A percentile compares a stretch with the other conserved stretches of the same genome.
These are phyloP conservation scores for Fusarium subtropicale DNA, from an alignment of 2,329 filamentous ascomycete genomes.

Conservation along the genomic window DNA sequence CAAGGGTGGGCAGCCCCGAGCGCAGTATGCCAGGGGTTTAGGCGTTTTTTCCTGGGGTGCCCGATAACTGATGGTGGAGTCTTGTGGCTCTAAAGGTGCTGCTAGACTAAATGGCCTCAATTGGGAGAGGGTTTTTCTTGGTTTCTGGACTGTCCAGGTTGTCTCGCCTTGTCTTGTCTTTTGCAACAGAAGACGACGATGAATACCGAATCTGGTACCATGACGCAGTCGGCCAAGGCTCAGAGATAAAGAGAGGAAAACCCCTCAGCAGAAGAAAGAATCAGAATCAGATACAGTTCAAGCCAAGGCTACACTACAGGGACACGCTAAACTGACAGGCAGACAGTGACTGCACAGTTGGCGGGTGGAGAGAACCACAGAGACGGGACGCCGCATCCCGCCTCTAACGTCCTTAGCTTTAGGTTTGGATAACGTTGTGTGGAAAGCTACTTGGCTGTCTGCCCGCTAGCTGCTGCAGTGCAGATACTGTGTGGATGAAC, in stretches of 20 bases:
- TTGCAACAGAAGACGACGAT: conserved; percentile 1
- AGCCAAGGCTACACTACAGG: conserved; percentile 1
- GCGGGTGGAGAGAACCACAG: conserved; percentile 29
- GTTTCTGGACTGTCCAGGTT: conserved; percentile 25
- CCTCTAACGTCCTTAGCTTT: conserved; percentile 24
- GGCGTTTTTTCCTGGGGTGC: conserved; percentile 33
- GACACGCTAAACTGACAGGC: not conserved
- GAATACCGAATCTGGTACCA: not conserved
- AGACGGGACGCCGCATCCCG: conserved; percentile 34
- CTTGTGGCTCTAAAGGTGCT: conserved; percentile 5
- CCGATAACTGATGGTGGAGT: conserved; percentile 17
- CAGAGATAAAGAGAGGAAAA: not conserved
- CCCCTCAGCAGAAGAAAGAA: not conserved
- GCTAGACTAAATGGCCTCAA: conserved; percentile 13
- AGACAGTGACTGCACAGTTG: conserved; percentile 13
- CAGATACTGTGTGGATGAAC: conserved; percentile 25
- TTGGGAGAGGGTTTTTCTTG: conserved; percentile 4
- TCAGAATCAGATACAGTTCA: not conserved
- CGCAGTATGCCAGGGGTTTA: conserved; percentile 31
- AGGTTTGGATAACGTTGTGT: not conserved
- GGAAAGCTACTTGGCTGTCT: conserved; percentile 10
- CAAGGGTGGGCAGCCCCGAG: conserved; percentile 29
- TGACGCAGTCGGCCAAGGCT: conserved; percentile 13
- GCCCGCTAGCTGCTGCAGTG: conserved; percentile 12
- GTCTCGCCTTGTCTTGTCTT: conserved; percentile 28